Conservation (phyloP, 2,329 filamentous ascomycete genomes). For the Fusarium nisikadoi region DNA sequence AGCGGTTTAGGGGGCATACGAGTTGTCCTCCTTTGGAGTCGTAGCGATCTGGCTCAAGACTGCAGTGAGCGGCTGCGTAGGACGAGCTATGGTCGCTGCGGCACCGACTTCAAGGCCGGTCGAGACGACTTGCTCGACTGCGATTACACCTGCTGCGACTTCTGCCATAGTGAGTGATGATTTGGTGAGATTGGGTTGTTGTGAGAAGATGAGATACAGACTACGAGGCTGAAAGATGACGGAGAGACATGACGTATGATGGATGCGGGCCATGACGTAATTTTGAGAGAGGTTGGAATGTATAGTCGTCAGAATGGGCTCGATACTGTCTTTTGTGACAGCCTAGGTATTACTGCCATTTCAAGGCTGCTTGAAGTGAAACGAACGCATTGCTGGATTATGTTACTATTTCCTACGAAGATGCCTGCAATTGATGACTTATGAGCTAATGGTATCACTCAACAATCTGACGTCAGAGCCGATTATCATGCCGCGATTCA, state of each 20-base stretch:
- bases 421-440: too few species aligned
- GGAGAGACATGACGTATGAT: slow-evolving; percentile 13
- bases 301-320: not conserved
- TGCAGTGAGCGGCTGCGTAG: slow-evolving; percentile 35
- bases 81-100: slow-evolving; percentile 25
- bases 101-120: slow-evolving; percentile 34
- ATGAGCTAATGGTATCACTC: too few species aligned
- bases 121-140: slow-evolving; percentile 34
- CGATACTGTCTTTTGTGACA: not conserved
- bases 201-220: not conserved
- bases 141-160: slow-evolving; percentile 33
- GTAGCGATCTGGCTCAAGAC: slow-evolving; percentile 35
- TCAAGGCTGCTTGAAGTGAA: rapidly evolving
- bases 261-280: slow-evolving; percentile 23
- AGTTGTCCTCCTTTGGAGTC: slow-evolving; percentile 17
- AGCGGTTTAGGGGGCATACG: not conserved
- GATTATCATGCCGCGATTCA: not conserved
- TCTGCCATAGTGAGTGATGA: slow-evolving; percentile 22
- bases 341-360: rapidly evolving
- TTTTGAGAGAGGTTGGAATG: not conserved
- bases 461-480: not conserved
- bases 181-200: not conserved
- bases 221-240: slow-evolving; percentile 4
- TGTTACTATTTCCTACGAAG: rapidly evolving
- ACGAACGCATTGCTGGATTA: too few species aligned